Conservation (phyloP, 495 filamentous ascomycete species). For the Penicillium psychrofluorescens region DNA sequence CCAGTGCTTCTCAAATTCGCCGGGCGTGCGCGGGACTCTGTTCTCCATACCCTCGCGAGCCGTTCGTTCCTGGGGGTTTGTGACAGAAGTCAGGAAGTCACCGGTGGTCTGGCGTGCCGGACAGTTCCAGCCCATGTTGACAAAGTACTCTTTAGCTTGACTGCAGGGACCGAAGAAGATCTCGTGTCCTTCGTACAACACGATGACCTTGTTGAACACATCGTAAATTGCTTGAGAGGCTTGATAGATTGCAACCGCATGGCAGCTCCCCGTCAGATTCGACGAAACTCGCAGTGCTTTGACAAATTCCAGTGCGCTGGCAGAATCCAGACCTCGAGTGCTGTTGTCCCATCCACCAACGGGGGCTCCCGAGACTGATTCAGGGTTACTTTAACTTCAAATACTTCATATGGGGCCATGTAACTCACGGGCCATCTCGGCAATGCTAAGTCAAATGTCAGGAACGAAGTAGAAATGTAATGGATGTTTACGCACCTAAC, state of each 20-base stretch:
- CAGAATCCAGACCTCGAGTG: constrained; percentile 77
- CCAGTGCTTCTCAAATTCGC: constrained; percentile 61
- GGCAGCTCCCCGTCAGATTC: constrained; percentile 64
- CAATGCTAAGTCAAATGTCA: constrained; percentile 30
- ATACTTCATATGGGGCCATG: constrained; percentile 37
- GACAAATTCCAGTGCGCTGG: constrained; percentile 65
- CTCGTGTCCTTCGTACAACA: constrained; percentile 57
- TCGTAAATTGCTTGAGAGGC: constrained; percentile 79
- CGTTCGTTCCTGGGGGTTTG: constrained; percentile 56
- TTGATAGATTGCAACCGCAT: constrained; percentile 80
- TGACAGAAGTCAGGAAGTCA: constrained; percentile 70
- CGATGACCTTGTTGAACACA: constrained; percentile 53
- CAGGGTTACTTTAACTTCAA: constrained; percentile 18
- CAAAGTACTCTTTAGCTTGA: constrained; percentile 55
- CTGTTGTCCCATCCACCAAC: constrained; percentile 80
- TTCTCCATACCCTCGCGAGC: constrained; percentile 54
- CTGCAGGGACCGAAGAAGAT: constrained; percentile 60
- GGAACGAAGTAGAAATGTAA: background rate
- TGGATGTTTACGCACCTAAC: constrained; percentile 22
- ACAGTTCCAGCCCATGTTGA: constrained; percentile 52
- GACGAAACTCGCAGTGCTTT: constrained; percentile 69
- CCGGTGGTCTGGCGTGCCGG: constrained; percentile 54
- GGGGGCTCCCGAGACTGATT: constrained; percentile 58
- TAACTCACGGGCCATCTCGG: constrained; percentile 48
- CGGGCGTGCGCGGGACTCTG: constrained; percentile 59